A percentile compares a stretch with the other conserved stretches of the same genome.
phyloP scores from a whole-genome alignment of 306 rosid genomes.

The Elaeagnus macrophylla region DNA sequence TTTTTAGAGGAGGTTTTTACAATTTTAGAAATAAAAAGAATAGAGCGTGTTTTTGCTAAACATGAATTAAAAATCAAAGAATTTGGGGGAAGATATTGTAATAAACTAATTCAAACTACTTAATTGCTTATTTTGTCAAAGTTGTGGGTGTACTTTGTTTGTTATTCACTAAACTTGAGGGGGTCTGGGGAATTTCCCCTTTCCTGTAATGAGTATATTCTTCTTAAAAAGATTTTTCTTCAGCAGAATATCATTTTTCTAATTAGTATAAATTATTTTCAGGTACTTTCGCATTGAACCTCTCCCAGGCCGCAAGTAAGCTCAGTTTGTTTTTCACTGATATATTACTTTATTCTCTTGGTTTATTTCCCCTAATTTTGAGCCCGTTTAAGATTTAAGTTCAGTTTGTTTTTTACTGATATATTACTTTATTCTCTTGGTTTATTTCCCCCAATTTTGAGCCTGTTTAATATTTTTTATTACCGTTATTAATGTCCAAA shows the following conservation, averaged over 20 bases:
- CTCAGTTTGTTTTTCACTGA: constrained; percentile 10
- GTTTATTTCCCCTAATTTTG: constrained; percentile 8
- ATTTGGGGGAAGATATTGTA: no score
- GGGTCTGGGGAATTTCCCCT: no score
- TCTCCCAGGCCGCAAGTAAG: constrained; percentile 88
- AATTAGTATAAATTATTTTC: constrained; percentile 18
- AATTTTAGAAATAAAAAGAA: no score
- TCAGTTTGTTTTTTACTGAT: constrained; percentile 10
- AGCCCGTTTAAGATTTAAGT: background rate
- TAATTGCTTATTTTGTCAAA: no score
- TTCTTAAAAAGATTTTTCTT: no score
- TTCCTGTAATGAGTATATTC: no score
- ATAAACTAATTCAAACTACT: no score
- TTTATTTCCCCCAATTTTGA: constrained; percentile 7
- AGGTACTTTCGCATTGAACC: constrained; percentile 91
- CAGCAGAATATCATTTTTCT: background rate
- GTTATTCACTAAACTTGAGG: no score
- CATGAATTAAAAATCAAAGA: no score
- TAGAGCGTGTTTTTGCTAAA: no score
- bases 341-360: constrained; percentile 8
- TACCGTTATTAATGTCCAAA: constrained; percentile 2
- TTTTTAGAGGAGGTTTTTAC: no score
- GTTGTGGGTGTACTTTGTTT: no score
- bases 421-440: constrained; percentile 8
- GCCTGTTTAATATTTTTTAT: constrained; percentile 3